Evolutionary conservation across 2,329 filamentous ascomycete species (phyloP), one percentile per base, ranked within the genome.

Genomic region (Ceratocystis eucalypticola): DNA sequence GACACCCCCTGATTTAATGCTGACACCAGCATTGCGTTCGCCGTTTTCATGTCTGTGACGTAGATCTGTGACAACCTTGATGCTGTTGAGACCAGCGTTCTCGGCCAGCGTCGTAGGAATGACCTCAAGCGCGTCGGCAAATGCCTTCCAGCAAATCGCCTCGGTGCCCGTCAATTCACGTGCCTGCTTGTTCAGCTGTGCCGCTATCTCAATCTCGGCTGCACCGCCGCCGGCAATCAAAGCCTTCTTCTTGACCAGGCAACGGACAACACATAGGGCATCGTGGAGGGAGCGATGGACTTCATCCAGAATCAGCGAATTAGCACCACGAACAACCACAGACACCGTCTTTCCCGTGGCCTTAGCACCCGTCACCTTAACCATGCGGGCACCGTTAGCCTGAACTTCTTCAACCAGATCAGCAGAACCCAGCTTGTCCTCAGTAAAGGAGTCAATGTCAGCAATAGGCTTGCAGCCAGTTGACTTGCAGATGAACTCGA

Each of bases 211-310:
- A 72, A 97, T 95, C 77, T 99, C 94, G 30, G 94, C 90, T 1
- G 94, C 94, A 74, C 94, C 94, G 73, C 94, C 94, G 76, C 94
- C 94, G 15, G 95, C 93, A 72, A 99, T 96, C 67, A 99, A 84
- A n/a, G 94, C 94, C 80, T 95, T 96, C 85, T 97, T 99, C 86
- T 99, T 99, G 71, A 99, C 94, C 69, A 99, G 79, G 75, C 94
- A 99, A 72, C 94, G 88, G 72, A 99, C 92, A 63, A 97, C 94
- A 75, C 94, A 99, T 70, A 97, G 91, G 37, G 94, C 94, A 73
- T 99, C 94, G 81, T 99, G 94, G 66, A 99, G 83, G 71, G 89
- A 94, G 72, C 94, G 90, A 82, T 97, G 94, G 0, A 94, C 95
- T 79, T 99, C 94, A 74, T 99, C 94, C 62, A 99, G 81, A 73